Conservation (phyloP, 2,329 filamentous ascomycete species). For the Trichoderma endophyticum region DNA sequence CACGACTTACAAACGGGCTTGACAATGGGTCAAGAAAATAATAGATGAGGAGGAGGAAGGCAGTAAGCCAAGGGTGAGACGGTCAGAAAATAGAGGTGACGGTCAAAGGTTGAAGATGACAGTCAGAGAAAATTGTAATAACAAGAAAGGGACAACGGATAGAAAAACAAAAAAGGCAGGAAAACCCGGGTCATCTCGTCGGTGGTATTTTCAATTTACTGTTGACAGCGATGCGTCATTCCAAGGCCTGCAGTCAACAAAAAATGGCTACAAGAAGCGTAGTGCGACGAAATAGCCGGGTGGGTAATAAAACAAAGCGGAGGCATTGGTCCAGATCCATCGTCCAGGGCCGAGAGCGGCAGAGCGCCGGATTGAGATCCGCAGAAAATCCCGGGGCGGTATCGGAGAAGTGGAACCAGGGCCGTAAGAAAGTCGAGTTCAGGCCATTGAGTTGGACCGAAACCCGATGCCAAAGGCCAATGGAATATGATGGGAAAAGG, state of each 20-base stretch:
- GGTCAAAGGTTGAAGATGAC: background rate
- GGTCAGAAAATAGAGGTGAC: background rate
- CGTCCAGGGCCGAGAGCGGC: background rate
- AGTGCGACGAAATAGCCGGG: constrained; percentile 9
- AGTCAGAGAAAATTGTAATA: background rate
- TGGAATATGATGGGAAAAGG: background rate
- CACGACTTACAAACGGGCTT: constrained; percentile 7
- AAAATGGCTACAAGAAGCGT: background rate
- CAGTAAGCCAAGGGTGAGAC: background rate
- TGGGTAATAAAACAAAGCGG: constrained; percentile 5
- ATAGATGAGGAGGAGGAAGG: background rate
- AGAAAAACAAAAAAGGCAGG: background rate
- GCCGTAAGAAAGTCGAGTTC: background rate
- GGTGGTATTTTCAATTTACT: background rate
- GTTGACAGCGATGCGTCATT: constrained; percentile 7
- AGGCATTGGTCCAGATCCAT: constrained; percentile 4
- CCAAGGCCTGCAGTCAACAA: constrained; percentile 1
- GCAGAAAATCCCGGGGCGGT: background rate
- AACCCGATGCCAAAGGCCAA: background rate
- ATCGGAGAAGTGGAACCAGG: constrained; percentile 15
- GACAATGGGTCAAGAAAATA: background rate
- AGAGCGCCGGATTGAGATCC: background rate
- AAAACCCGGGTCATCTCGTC: background rate
- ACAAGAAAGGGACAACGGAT: background rate
- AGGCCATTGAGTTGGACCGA: background rate